Evolutionary conservation across 73 alveolate genomes (phyloP).

Genomic region (Paramecium sonneborni): DNA sequence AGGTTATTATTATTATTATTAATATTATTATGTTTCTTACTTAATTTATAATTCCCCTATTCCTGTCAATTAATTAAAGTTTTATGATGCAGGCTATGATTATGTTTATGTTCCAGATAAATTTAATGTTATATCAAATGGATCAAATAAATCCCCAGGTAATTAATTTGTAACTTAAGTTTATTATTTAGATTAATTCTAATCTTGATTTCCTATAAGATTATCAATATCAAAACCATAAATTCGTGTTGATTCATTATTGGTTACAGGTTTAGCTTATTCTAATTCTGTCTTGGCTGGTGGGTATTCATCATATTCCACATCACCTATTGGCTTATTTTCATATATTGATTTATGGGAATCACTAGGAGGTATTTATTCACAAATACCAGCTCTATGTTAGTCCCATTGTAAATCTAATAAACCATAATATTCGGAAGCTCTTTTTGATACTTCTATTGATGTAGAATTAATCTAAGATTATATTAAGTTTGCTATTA

Average conservation of each 20-base stretch:
- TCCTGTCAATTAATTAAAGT: background rate
- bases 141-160: slow-evolving; percentile 42
- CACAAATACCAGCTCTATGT: slow-evolving; percentile 48
- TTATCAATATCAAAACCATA: background rate
- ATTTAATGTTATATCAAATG: background rate
- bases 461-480: slow-evolving; percentile 38
- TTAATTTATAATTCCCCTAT: background rate
- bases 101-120: background rate
- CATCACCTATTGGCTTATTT: slow-evolving; percentile 62
- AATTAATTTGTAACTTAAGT: background rate
- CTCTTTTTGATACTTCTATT: slow-evolving; percentile 61
- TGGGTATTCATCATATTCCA: slow-evolving; percentile 65
- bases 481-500: slow-evolving; percentile 21
- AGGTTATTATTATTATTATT: background rate
- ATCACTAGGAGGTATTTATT: slow-evolving; percentile 54
- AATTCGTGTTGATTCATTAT: background rate
- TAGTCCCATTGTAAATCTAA: slow-evolving; percentile 58
- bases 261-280: background rate
- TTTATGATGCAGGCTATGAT: background rate
- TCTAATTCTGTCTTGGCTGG: slow-evolving; percentile 36
- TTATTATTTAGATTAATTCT: background rate
- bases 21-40: background rate
- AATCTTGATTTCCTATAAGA: background rate
- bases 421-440: slow-evolving; percentile 58
- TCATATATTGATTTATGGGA: background rate